Percentiles rank a stretch among this genome's conserved stretches.
phyloP scores from a whole-genome alignment of 2,329 filamentous ascomycete genomes.

The Neocatenulostroma microsporum region DNA sequence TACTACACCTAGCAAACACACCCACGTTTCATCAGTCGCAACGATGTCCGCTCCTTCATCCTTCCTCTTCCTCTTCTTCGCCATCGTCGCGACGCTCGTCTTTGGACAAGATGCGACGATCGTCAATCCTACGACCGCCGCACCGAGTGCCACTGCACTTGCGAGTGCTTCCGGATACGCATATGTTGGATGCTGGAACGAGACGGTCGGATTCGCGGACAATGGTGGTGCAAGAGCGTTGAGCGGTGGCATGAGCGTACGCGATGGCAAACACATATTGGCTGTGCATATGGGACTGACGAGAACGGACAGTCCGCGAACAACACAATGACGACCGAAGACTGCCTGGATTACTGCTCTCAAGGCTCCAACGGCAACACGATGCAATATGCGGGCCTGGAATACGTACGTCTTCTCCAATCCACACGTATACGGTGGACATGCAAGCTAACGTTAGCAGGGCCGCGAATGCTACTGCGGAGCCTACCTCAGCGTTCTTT shows the following conservation, averaged over 20 bases:
- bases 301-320: constrained; percentile 25
- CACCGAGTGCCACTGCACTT: constrained; percentile 17
- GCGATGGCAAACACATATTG: background rate
- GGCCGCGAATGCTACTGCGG: constrained; percentile 55
- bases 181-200: constrained; percentile 54
- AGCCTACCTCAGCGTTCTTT: constrained; percentile 41
- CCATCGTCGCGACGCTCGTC: constrained; percentile 11
- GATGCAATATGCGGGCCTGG: constrained; percentile 46
- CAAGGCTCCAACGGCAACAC: constrained; percentile 20
- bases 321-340: constrained; percentile 44
- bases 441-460: background rate
- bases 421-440: background rate
- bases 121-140: constrained; percentile 23
- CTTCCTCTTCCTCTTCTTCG: constrained; percentile 7
- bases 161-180: constrained; percentile 31
- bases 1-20: too few relatives aligned
- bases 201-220: constrained; percentile 39
- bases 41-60: constrained; percentile 9
- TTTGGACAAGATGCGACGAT: constrained; percentile 18
- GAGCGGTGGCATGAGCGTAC: constrained; percentile 29
- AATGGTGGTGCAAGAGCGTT: constrained; percentile 42
- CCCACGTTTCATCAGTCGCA: constrained; percentile 3
- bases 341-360: constrained; percentile 48
- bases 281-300: background rate
- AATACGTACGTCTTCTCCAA: constrained; percentile 34